phyloP scores from a whole-genome alignment of 176 grass and related monocot genomes.

The Eleusine coracana region DNA sequence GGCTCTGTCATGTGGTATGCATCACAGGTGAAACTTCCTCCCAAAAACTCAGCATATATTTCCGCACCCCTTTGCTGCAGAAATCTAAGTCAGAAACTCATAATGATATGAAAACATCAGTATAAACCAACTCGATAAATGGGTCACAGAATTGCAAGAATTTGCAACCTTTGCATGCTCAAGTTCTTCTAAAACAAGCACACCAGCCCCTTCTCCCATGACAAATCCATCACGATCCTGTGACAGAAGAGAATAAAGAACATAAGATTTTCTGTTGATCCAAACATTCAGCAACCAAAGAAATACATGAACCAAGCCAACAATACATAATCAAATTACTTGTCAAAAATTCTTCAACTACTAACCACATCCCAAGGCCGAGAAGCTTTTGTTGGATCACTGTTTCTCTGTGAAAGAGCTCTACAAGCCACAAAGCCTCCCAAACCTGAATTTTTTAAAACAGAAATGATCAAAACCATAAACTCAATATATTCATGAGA shows the following conservation, averaged over 20 bases:
- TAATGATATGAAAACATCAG: conserved; percentile 37
- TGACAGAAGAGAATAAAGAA: conserved; percentile 19
- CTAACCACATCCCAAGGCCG: conserved; percentile 94
- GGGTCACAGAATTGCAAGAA: conserved; percentile 3
- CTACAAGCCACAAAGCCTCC: conserved; percentile 98
- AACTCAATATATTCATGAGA: conserved; percentile 25
- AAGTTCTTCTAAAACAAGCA: conserved; percentile 98
- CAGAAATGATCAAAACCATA: conserved; percentile 12
- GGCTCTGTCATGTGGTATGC: conserved; percentile 99
- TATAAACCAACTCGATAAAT: conserved; percentile 7
- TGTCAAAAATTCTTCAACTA: conserved; percentile 40
- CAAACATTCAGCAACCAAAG: background rate
- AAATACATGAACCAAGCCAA: conserved; percentile 29
- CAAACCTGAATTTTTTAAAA: conserved; percentile 63
- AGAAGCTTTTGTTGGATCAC: conserved; percentile 91
- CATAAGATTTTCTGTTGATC: background rate
- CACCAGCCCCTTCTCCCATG: conserved; percentile 98
- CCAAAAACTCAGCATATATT: conserved; percentile 97
- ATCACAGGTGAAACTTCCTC: conserved; percentile 99
- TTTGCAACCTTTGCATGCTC: conserved; percentile 83
- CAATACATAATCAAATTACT: conserved; percentile 21
- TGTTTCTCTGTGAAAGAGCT: conserved; percentile 95
- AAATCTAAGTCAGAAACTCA: conserved; percentile 9
- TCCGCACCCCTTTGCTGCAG: conserved; percentile 87
- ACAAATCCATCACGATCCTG: conserved; percentile 99